Evolutionary conservation across 768 basidiomycete genomes (phyloP).

Genomic region (Tricholoma matsutake): DNA sequence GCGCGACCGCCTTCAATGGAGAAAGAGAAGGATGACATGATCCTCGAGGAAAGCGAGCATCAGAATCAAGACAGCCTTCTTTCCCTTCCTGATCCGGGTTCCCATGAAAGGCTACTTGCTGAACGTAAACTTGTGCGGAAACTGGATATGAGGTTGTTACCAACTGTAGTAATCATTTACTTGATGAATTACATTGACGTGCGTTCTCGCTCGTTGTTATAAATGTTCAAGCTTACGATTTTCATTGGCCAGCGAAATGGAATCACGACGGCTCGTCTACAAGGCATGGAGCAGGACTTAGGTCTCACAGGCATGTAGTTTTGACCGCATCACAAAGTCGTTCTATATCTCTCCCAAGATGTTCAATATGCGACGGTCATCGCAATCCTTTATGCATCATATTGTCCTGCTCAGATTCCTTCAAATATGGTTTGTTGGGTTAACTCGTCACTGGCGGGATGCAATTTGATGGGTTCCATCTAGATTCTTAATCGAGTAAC

Average conservation of each 20-base stretch:
- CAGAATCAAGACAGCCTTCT: background rate
- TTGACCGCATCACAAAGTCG: too few species aligned
- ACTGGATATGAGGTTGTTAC: constrained; percentile 54
- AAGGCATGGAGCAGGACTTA: constrained; percentile 49
- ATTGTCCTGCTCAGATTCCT: constrained; percentile 63
- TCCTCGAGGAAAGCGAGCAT: constrained; percentile 12
- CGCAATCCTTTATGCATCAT: constrained; percentile 54
- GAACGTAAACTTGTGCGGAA: constrained; percentile 49
- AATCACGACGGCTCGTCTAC: constrained; percentile 45
- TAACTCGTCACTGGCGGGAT: background rate
- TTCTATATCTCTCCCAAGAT: background rate
- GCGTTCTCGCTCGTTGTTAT: constrained; percentile 10
- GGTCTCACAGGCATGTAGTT: constrained; percentile 35
- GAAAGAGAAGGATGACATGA: constrained; percentile 19
- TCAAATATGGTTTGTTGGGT: constrained; percentile 64
- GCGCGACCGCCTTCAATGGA: background rate
- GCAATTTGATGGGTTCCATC: background rate
- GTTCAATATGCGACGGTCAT: constrained; percentile 35
- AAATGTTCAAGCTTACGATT: background rate
- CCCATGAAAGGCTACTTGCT: constrained; percentile 31
- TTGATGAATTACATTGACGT: constrained; percentile 74
- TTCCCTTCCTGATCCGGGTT: constrained; percentile 17
- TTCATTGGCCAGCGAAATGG: constrained; percentile 37
- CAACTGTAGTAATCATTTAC: constrained; percentile 57
- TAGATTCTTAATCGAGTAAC: constrained; percentile 55